Evolutionary conservation across 306 rosid species (phyloP).

Genomic region (Quercus variabilis): DNA sequence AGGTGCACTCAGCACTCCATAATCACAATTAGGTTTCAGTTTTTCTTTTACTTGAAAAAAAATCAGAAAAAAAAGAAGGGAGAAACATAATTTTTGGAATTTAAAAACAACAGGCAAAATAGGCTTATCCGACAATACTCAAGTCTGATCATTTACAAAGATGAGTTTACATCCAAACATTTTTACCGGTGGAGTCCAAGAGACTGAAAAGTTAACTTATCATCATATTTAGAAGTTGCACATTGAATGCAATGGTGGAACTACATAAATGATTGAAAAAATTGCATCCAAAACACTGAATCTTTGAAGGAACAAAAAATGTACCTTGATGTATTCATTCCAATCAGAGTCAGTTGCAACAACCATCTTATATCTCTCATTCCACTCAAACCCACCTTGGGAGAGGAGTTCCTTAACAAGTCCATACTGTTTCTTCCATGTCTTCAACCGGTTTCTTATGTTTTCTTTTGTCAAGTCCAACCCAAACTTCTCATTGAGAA

Average conservation of each 20-base stretch:
- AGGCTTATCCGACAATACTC: no score
- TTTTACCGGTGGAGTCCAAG: no score
- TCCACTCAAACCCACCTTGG: conserved; percentile 48
- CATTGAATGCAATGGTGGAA: neutral
- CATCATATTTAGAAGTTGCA: neutral
- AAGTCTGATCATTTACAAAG: no score
- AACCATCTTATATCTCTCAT: conserved; percentile 42
- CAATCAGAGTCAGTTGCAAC: conserved; percentile 45
- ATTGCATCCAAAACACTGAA: neutral
- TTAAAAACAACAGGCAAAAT: no score
- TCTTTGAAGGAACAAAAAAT: conserved; percentile 2
- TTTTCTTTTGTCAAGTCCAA: conserved; percentile 44
- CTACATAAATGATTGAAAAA: neutral
- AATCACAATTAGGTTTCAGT: no score
- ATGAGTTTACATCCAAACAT: no score
- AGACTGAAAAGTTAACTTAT: no score
- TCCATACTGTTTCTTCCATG: conserved; percentile 47
- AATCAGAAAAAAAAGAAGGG: no score
- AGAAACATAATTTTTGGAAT: no score
- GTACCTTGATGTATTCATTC: conserved; percentile 46
- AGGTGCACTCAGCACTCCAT: no score
- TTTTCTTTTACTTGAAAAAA: no score
- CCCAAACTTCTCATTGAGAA: conserved; percentile 46
- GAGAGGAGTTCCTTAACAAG: conserved; percentile 45
- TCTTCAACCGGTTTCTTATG: conserved; percentile 38